Evolutionary conservation across 2,329 filamentous ascomycete species (phyloP).

Genomic region (Pseudogymnoascus sp.): DNA sequence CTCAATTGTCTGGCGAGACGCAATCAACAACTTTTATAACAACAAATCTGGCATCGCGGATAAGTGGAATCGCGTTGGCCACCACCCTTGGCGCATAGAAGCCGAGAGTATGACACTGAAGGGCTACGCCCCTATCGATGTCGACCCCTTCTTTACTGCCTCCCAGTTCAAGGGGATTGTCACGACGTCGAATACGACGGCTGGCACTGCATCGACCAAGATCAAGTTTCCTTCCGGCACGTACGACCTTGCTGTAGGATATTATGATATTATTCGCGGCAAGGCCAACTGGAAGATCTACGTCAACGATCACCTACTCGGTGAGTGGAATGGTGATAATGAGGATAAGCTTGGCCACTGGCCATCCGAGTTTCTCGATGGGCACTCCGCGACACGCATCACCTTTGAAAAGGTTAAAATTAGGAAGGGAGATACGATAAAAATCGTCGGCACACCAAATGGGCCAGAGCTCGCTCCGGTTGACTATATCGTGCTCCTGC

Average conservation of each 20-base stretch:
- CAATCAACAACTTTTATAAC: slow-evolving; percentile 56
- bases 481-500: slow-evolving; percentile 59
- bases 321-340: slow-evolving; percentile 51
- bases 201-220: slow-evolving; percentile 40
- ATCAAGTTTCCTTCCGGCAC: slow-evolving; percentile 43
- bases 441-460: slow-evolving; percentile 49
- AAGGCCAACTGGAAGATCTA: slow-evolving; percentile 47
- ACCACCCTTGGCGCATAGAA: slow-evolving; percentile 60
- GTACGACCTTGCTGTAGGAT: slow-evolving; percentile 60
- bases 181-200: slow-evolving; percentile 43
- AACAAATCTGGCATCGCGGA: slow-evolving; percentile 56
- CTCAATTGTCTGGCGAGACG: slow-evolving; percentile 62
- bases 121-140: slow-evolving; percentile 47
- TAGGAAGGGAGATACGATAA: slow-evolving; percentile 43
- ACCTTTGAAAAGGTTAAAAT: slow-evolving; percentile 48
- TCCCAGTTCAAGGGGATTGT: slow-evolving; percentile 49
- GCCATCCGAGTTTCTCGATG: slow-evolving; percentile 52
- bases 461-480: slow-evolving; percentile 57
- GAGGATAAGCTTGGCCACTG: slow-evolving; percentile 53
- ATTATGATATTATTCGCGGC: slow-evolving; percentile 56
- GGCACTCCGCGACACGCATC: slow-evolving; percentile 55
- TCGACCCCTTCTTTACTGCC: slow-evolving; percentile 53
- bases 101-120: slow-evolving; percentile 56
- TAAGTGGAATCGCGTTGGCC: slow-evolving; percentile 44
- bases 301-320: slow-evolving; percentile 45